Base-by-base conservation (phyloP, 2,329 filamentous ascomycete genomes). In the Neofusicoccum sp. region DNA sequence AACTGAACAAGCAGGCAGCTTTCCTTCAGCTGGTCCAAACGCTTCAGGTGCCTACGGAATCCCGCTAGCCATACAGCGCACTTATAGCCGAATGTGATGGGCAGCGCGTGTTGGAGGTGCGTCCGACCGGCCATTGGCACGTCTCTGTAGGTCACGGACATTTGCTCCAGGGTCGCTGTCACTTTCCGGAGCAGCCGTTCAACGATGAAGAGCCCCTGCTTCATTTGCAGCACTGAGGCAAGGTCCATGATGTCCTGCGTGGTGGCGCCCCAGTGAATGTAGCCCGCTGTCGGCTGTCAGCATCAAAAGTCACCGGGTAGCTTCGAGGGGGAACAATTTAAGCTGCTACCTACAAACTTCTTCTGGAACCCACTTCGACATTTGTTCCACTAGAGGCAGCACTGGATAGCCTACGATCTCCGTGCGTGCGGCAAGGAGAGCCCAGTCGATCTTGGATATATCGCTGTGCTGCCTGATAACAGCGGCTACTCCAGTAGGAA, bases 181-280 rank as follows among this genome's bases (percentile, higher is more conserved):
- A 84, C 72, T 1, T 76, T 75, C 2, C 70, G 63, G 2, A 84
- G 70, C 3, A 79, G 73, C 4, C 71, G 66, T 62, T 82, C 76
- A 3, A 85, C 75, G 14, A 85, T 75, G 0, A 71, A 68, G 12
- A 85, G 69, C 0, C 82, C 82, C 11, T 75, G 65, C 43, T 81
- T 79, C 68, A 84, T 82, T 64, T 85, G 83, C 7, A 85, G 65
- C 1, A 83, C 72, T 11, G 77, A 79, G 0, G 82, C 83, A 0
- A 79, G 71, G 63, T 85, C 83, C 82, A 84, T 84, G 61, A 85
- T 84, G 64, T 85, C 82, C 63, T 85, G 83, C 0, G 83, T 85
- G 0, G 83, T 85, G 1, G 82, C 82, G 7, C 83, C 83, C 82
- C 82, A 84, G 66, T 85, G 82, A 9, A 85, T 78, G 64, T 82